A percentile compares a stretch with the other conserved stretches of the same genome.
phyloP scores from a whole-genome alignment of 169 alveolate species.

The Cryptosporidium xiaoi region DNA sequence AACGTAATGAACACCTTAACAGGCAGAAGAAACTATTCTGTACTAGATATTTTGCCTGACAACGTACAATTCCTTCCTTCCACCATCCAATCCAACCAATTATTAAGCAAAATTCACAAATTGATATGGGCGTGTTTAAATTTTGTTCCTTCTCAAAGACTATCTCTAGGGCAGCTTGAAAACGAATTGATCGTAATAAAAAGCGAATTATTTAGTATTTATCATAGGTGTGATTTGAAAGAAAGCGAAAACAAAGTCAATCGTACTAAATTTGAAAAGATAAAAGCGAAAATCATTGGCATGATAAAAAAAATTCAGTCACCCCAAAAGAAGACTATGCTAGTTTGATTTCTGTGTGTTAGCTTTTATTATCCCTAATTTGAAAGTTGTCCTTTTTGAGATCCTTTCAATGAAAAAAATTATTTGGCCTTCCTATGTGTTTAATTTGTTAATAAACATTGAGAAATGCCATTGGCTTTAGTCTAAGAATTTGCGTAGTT shows the following conservation, averaged over 20 bases:
- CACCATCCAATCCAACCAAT: background rate
- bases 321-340: background rate
- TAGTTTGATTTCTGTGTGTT: background rate
- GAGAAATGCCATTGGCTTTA: too few species aligned
- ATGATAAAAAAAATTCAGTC: background rate
- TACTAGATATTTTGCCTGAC: slow-evolving; percentile 51
- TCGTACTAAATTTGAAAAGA: background rate
- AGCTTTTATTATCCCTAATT: background rate
- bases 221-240: background rate
- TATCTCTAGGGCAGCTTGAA: slow-evolving; percentile 56
- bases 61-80: background rate
- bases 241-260: background rate
- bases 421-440: too few species aligned
- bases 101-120: slow-evolving; percentile 10
- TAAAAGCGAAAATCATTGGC: background rate
- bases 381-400: background rate
- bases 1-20: slow-evolving; percentile 57
- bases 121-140: slow-evolving; percentile 65
- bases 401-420: background rate
- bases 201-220: slow-evolving; percentile 1
- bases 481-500: too few species aligned
- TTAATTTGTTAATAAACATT: too few species aligned
- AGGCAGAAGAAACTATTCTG: slow-evolving; percentile 65
- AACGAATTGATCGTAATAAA: slow-evolving; percentile 32
- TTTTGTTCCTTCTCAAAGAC: slow-evolving; percentile 51